phyloP scores from a whole-genome alignment of 2,329 filamentous ascomycete genomes.

The Calonectria honghensis region DNA sequence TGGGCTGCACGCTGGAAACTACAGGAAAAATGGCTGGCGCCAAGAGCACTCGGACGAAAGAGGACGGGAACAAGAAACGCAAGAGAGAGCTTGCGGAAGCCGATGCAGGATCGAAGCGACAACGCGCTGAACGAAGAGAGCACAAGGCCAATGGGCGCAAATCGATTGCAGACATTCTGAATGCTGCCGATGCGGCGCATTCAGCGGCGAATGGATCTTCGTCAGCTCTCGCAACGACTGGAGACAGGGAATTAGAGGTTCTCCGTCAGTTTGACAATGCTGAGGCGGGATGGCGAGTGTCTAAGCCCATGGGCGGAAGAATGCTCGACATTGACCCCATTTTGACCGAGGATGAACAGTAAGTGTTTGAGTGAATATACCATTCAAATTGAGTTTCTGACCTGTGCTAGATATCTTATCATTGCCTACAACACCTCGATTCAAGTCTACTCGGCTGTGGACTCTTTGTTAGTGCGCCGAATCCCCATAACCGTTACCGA shows the following conservation, averaged over 20 bases:
- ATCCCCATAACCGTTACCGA: constrained; percentile 71
- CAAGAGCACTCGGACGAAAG: constrained; percentile 58
- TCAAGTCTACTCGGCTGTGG: constrained; percentile 86
- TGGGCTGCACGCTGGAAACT: constrained; percentile 35
- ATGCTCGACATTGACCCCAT: constrained; percentile 80
- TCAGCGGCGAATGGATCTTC: constrained; percentile 47
- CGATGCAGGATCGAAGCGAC: constrained; percentile 64
- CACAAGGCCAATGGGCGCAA: constrained; percentile 55
- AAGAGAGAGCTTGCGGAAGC: constrained; percentile 67
- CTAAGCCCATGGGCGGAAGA: constrained; percentile 78
- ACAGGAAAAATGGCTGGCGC: constrained; percentile 59
- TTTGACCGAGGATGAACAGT: constrained; percentile 77
- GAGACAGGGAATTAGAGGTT: constrained; percentile 52
- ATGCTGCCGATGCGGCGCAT: constrained; percentile 37
- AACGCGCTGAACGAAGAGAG: constrained; percentile 58
- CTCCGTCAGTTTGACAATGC: constrained; percentile 55
- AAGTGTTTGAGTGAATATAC: constrained; percentile 53
- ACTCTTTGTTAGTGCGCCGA: constrained; percentile 86
- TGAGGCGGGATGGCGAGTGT: constrained; percentile 74
- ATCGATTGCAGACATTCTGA: constrained; percentile 35
- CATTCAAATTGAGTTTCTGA: constrained; percentile 40
- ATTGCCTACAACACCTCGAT: constrained; percentile 84
- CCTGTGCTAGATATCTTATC: constrained; percentile 78
- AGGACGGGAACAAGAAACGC: constrained; percentile 66
- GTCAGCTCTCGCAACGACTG: constrained; percentile 41